Percentiles rank a stretch among this genome's conserved stretches.
Evolutionary conservation across 805 yeast genomes (phyloP).

Genomic region (Yarrowia divulgata): DNA sequence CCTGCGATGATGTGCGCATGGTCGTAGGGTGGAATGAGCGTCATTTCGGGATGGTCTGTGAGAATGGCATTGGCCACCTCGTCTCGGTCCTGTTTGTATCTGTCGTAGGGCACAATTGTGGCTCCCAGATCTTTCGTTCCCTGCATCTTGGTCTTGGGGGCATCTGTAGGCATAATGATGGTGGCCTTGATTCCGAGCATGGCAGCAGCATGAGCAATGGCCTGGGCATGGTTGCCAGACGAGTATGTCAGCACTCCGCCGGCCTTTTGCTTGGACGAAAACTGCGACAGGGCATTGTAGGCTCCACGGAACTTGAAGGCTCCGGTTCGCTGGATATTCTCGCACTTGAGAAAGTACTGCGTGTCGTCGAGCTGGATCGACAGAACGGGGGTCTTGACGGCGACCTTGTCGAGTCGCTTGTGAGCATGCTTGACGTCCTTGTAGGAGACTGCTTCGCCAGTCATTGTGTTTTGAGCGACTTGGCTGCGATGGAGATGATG

Average conservation of each 20-base stretch:
- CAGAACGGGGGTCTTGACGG: conserved; percentile 27
- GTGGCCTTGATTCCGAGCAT: conserved; percentile 56
- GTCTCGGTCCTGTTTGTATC: conserved; percentile 57
- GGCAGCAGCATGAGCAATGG: conserved; percentile 59
- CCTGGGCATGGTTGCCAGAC: conserved; percentile 63
- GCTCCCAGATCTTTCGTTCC: conserved; percentile 60
- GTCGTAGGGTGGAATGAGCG: conserved; percentile 59
- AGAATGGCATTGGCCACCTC: conserved; percentile 53
- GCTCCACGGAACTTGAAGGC: conserved; percentile 62
- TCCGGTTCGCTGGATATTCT: conserved; percentile 40
- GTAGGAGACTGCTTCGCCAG: not conserved
- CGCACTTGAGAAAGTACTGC: conserved; percentile 31
- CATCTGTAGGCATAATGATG: conserved; percentile 63
- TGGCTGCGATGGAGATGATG: not conserved
- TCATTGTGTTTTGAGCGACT: conserved; percentile 9
- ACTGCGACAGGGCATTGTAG: conserved; percentile 57
- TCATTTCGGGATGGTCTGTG: conserved; percentile 51
- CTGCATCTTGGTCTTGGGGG: conserved; percentile 58
- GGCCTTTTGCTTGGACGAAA: conserved; percentile 52
- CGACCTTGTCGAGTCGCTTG: conserved; percentile 26
- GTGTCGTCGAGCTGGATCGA: conserved; percentile 32
- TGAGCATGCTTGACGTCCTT: conserved; percentile 31
- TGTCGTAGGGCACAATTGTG: conserved; percentile 55
- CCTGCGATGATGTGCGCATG: conserved; percentile 61
- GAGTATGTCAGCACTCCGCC: conserved; percentile 62